Percentiles rank a stretch among this genome's conserved stretches.
Conservation (phyloP, 1,284 basidiomycete genomes). For the Omphalotus olearius region DNA sequence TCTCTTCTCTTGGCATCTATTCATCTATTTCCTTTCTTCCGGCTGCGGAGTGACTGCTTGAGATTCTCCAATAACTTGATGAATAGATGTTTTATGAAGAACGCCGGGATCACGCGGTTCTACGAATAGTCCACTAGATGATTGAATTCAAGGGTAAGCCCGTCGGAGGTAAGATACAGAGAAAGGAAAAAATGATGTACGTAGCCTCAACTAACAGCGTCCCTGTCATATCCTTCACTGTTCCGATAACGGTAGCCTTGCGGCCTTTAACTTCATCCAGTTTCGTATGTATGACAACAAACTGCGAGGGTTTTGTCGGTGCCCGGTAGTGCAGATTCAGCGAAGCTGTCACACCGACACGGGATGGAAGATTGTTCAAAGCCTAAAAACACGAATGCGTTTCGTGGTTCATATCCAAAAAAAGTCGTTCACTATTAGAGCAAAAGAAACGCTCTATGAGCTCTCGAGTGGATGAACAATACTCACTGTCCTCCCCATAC, state of each 20-base stretch:
- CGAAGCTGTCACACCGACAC: slow-evolving; percentile 91
- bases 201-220: slow-evolving; percentile 76
- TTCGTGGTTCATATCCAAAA: too few species aligned
- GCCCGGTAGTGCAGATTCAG: slow-evolving; percentile 73
- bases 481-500: slow-evolving; percentile 75
- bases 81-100: too few species aligned
- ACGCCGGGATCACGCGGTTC: too few species aligned
- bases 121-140: too few species aligned
- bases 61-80: too few species aligned
- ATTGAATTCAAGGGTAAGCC: too few species aligned
- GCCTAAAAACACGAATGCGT: slow-evolving; percentile 37
- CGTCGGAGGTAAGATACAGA: neutral
- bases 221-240: slow-evolving; percentile 75
- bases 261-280: slow-evolving; percentile 68
- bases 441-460: too few species aligned
- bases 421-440: too few species aligned
- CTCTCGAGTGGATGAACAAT: neutral
- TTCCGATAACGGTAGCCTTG: slow-evolving; percentile 69
- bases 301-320: slow-evolving; percentile 82
- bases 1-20: too few species aligned
- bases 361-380: slow-evolving; percentile 77
- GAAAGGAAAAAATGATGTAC: slow-evolving; percentile 39
- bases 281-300: slow-evolving; percentile 67
- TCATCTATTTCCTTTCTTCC: too few species aligned
- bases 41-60: too few species aligned